These are phyloP conservation scores for Gossypium mustelinum DNA, from an alignment of 345 rosid genomes.

Conservation along the genomic window DNA sequence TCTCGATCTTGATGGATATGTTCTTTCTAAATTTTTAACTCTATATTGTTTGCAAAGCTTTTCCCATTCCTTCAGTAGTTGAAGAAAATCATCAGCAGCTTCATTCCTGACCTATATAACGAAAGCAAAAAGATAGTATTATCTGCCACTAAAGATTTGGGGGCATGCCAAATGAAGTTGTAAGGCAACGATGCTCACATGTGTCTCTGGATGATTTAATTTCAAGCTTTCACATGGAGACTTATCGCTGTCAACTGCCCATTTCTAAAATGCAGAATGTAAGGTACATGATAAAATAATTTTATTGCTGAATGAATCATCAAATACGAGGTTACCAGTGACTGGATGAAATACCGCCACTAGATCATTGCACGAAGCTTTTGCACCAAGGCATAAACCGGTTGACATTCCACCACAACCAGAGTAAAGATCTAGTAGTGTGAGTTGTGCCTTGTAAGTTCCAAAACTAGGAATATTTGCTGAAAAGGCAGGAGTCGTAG, in stretches of 20 bases:
- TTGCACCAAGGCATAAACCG: conserved; percentile 87
- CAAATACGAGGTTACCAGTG: conserved; percentile 8
- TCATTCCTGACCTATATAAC: conserved; percentile 72
- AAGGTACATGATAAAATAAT: conserved; percentile 15
- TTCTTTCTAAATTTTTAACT: conserved; percentile 19
- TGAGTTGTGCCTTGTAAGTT: conserved; percentile 37
- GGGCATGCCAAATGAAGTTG: not conserved
- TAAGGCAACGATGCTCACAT: conserved; percentile 38
- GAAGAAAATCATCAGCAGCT: conserved; percentile 76
- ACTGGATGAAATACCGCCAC: conserved; percentile 60
- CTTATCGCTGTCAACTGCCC: conserved; percentile 70
- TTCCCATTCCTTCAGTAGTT: conserved; percentile 80
- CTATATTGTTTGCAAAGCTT: conserved; percentile 64
- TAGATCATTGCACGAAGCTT: conserved; percentile 55
- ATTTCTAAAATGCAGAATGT: conserved; percentile 50
- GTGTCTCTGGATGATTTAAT: conserved; percentile 74
- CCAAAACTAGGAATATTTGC: conserved; percentile 29
- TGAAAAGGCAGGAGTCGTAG: conserved; percentile 20
- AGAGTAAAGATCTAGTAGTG: conserved; percentile 72
- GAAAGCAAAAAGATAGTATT: not conserved
- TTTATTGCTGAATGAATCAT: conserved; percentile 14
- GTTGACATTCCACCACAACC: conserved; percentile 99
- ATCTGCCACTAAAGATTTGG: conserved; percentile 4
- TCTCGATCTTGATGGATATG: conserved; percentile 22
- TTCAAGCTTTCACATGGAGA: conserved; percentile 83